Evolutionary conservation across 2,329 filamentous ascomycete species (phyloP).

Genomic region (Trichoderma oligosporum): DNA sequence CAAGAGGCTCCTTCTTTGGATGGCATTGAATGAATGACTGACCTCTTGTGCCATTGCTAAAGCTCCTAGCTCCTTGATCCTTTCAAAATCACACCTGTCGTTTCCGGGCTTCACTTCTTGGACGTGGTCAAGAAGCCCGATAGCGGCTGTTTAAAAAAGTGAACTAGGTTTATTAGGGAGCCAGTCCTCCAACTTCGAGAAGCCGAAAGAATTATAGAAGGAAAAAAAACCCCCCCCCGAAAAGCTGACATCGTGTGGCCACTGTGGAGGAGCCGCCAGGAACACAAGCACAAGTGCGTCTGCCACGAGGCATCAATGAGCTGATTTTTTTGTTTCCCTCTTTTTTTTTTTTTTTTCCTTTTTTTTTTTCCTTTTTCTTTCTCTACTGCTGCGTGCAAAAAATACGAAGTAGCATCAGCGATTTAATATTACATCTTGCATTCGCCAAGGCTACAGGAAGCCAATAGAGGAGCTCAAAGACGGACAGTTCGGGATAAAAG

Average conservation of each 20-base stretch:
- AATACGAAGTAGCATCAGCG: not conserved
- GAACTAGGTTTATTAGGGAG: not conserved
- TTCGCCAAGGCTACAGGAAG: constrained; percentile 1
- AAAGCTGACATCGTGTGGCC: constrained; percentile 14
- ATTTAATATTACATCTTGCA: not conserved
- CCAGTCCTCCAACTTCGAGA: not conserved
- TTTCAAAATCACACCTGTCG: constrained; percentile 3
- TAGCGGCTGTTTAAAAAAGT: constrained; percentile 2
- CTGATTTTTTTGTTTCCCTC: too few relatives aligned
- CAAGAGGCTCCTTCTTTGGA: not conserved
- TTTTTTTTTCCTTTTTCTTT: too few relatives aligned
- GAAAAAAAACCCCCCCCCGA: not conserved
- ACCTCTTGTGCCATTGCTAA: too few relatives aligned
- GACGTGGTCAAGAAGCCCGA: constrained; percentile 1
- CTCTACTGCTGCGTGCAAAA: not conserved
- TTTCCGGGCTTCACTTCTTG: not conserved
- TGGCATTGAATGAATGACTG: too few relatives aligned
- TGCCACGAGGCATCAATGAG: not conserved
- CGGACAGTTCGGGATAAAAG: not conserved
- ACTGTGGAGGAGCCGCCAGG: not conserved
- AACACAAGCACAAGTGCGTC: not conserved
- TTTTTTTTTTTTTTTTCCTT: too few relatives aligned
- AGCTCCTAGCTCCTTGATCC: too few relatives aligned
- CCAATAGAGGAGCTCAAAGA: not conserved
- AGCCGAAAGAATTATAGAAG: not conserved